Base-by-base conservation (phyloP, 2,329 filamentous ascomycete genomes). In the Aspergillus ochraceoroseus region DNA sequence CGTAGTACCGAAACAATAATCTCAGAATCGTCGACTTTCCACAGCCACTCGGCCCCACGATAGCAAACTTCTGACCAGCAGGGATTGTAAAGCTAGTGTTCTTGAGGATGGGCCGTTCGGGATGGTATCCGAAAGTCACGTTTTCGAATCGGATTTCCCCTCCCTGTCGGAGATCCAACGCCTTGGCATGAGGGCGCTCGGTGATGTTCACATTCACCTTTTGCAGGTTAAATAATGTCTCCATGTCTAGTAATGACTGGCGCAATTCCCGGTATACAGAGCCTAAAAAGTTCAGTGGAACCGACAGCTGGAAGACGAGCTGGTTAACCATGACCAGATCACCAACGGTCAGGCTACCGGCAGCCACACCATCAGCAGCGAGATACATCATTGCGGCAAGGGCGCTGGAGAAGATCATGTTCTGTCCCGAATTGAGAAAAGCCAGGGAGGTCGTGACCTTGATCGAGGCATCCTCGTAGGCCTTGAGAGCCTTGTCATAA, bases 281-380 rank as follows among this genome's bases (percentile, higher is more conserved):
- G n/a, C 92, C 92, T 3, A 98, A 73, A 66, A 98, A 98, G 72
- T 98, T 98, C 45, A 98, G 76, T 0, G 92, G 92, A 3, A 98
- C 87, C 0, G 88, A 95, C 4, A 98, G 81, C 67, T 98, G 92
- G 68, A 98, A 98, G 44, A 98, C 89, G 12, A 98, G 81, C 71
- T 96, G 92, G 64, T 98, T 98, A 53, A 98, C 87, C 87, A 98
- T 94, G 60, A 98, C 92, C 20, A 98, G 74, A 61, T 98, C 94
- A 43, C 92, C 92, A 9, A 98, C 89, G 0, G 90, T 95, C 55
- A 98, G 69, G 4, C 73, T 71, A 9, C 90, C 90, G 2, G 71
- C 73, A 1, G 87, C 87, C 1, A 98, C 88, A 23, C 94, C 94
- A 56, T 90, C 80, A 15, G 87, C 87, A 4, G 89, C 92, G 42